Conservation (phyloP, 495 filamentous ascomycete genomes). For the Poronia punctata region DNA sequence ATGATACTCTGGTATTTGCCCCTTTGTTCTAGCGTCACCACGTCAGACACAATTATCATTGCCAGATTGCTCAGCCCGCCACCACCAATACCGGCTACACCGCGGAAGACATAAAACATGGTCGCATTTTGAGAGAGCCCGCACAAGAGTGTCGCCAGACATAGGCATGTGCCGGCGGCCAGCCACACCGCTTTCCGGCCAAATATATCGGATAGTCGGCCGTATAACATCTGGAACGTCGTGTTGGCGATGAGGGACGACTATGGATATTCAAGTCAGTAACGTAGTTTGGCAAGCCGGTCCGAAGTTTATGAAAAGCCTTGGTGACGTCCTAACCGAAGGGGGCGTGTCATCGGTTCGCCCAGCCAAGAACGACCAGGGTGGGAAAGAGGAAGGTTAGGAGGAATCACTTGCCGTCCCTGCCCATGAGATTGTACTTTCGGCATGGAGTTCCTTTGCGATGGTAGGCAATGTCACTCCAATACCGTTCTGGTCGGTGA, state of each 20-base stretch:
- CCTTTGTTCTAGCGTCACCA: slow-evolving; percentile 28
- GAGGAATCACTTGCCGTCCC: too few relatives aligned
- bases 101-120: slow-evolving; percentile 64
- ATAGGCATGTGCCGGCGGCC: slow-evolving; percentile 7
- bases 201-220: slow-evolving; percentile 38
- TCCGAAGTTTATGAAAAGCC: too few relatives aligned
- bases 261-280: too few relatives aligned
- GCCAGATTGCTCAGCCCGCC: slow-evolving; percentile 47
- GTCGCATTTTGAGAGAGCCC: slow-evolving; percentile 17
- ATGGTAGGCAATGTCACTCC: slow-evolving; percentile 55
- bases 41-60: slow-evolving; percentile 31
- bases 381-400: too few relatives aligned
- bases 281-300: too few relatives aligned
- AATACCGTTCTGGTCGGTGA: slow-evolving; percentile 59
- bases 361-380: too few relatives aligned
- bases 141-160: slow-evolving; percentile 19
- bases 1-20: slow-evolving; percentile 32
- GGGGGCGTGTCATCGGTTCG: too few relatives aligned
- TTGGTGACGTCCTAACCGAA: too few relatives aligned
- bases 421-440: slow-evolving; percentile 53
- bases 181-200: slow-evolving; percentile 36
- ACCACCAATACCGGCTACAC: slow-evolving; percentile 67
- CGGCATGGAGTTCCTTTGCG: slow-evolving; percentile 46
- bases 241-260: slow-evolving; percentile 61
- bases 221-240: slow-evolving; percentile 36